These are phyloP conservation scores for Stachybotrys chartarum DNA, from an alignment of 2,329 filamentous ascomycete genomes.

Conservation along the genomic window DNA sequence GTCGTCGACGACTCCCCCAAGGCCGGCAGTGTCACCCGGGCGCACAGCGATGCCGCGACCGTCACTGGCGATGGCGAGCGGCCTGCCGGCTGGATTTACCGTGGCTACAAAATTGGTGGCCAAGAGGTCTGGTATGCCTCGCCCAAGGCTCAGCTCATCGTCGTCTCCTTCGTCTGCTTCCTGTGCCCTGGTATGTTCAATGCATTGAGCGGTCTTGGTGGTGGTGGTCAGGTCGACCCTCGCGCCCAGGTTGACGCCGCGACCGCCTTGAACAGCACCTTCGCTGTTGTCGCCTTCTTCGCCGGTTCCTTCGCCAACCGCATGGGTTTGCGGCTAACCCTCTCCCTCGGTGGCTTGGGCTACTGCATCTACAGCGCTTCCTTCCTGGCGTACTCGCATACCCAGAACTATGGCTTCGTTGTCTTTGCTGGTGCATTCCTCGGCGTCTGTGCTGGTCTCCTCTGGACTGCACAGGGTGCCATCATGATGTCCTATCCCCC, in stretches of 20 bases:
- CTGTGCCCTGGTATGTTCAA: constrained; percentile 69
- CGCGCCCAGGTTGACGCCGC: constrained; percentile 17
- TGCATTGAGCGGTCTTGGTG: constrained; percentile 57
- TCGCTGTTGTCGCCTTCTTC: constrained; percentile 59
- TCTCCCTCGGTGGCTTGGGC: constrained; percentile 66
- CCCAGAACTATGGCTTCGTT: constrained; percentile 24
- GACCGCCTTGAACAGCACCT: constrained; percentile 63
- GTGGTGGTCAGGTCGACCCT: constrained; percentile 43
- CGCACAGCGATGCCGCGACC: not conserved
- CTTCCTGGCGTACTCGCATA: constrained; percentile 64
- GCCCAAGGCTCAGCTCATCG: constrained; percentile 60
- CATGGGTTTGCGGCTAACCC: constrained; percentile 58
- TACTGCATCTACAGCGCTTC: constrained; percentile 67
- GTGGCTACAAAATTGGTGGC: constrained; percentile 35
- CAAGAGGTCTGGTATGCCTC: constrained; percentile 63
- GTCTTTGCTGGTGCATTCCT: constrained; percentile 71
- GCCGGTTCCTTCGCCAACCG: constrained; percentile 72
- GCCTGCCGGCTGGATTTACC: constrained; percentile 58
- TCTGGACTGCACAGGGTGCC: constrained; percentile 78
- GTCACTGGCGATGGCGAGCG: constrained; percentile 12
- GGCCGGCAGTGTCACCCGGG: not conserved
- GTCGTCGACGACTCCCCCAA: not conserved
- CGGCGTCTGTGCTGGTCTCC: constrained; percentile 69
- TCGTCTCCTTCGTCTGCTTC: constrained; percentile 52
- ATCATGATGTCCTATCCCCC: constrained; percentile 87